phyloP scores from a whole-genome alignment of 2,329 filamentous ascomycete species.

The Aspergillus sojae region DNA sequence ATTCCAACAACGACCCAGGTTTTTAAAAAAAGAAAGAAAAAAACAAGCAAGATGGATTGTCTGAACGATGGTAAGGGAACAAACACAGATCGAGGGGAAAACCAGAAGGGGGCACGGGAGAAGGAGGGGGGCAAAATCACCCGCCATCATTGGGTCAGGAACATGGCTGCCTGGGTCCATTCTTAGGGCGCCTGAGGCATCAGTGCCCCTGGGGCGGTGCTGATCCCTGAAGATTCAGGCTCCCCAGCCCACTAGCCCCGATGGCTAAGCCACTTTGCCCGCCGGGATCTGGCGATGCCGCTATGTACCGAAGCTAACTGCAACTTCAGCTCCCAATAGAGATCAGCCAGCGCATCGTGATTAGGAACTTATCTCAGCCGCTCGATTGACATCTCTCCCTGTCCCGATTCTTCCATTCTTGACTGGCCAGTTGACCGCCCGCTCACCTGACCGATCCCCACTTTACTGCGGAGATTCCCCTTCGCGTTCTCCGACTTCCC shows the following conservation, averaged over 20 bases:
- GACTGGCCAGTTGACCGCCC: background rate
- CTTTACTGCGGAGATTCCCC: conserved; percentile 10
- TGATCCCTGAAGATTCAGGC: background rate
- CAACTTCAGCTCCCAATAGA: conserved; percentile 8
- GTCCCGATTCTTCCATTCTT: background rate
- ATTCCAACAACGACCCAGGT: background rate
- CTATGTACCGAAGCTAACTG: conserved; percentile 11
- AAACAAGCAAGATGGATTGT: conserved; percentile 1
- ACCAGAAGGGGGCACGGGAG: conserved; percentile 4
- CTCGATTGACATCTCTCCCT: background rate
- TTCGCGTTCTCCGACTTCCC: background rate
- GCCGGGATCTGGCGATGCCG: conserved; percentile 12
- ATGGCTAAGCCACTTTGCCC: conserved; percentile 8
- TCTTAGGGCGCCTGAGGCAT: conserved; percentile 9
- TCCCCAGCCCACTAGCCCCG: conserved; percentile 7
- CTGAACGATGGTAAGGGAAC: conserved; percentile 16
- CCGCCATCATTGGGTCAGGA: conserved; percentile 20
- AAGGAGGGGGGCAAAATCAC: conserved; percentile 5
- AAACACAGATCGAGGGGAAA: conserved; percentile 20
- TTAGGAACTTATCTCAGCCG: background rate
- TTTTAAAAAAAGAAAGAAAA: conserved; percentile 10
- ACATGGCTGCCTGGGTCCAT: conserved; percentile 12
- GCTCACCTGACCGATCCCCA: background rate
- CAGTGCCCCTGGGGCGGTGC: conserved; percentile 12
- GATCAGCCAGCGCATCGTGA: background rate